Evolutionary conservation across 371 early-diverging fungal genomes (phyloP).

Genomic region (Capniomyces stellatus): DNA sequence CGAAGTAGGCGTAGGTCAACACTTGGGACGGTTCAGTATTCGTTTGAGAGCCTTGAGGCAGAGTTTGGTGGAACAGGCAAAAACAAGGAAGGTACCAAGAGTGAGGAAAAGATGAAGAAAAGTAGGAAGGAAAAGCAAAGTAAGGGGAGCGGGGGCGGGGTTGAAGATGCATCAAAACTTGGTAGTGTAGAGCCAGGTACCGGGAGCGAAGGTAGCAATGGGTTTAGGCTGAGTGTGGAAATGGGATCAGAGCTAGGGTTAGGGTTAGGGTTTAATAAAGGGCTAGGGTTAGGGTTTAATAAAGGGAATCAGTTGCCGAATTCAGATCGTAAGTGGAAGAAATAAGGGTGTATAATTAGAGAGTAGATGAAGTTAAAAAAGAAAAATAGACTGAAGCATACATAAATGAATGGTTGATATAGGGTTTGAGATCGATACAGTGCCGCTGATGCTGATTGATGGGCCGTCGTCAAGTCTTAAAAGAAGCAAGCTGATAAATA

Average conservation of each 20-base stretch:
- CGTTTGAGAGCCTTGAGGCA: not conserved
- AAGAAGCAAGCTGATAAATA: slow-evolving; percentile 26
- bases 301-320: too few species aligned
- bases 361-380: not conserved
- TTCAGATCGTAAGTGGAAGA: too few species aligned
- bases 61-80: too few species aligned
- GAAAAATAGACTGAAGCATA: too few species aligned
- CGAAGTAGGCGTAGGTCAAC: slow-evolving; percentile 21
- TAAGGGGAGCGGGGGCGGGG: not conserved
- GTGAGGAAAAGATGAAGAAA: slow-evolving; percentile 4
- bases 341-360: not conserved
- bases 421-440: slow-evolving; percentile 3
- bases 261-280: too few species aligned
- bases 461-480: slow-evolving; percentile 17
- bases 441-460: slow-evolving; percentile 11
- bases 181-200: not conserved
- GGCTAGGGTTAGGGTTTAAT: too few species aligned
- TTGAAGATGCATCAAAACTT: not conserved
- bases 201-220: too few species aligned
- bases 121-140: not conserved
- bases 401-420: too few species aligned
- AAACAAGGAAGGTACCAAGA: not conserved
- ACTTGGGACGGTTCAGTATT: slow-evolving; percentile 6
- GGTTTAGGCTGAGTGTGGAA: slow-evolving; percentile 3
- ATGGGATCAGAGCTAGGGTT: too few species aligned